Percentiles rank a stretch among this genome's conserved stretches.
These are phyloP conservation scores for Mitragyna speciosa DNA, from an alignment of 257 asterid species.

Conservation along the genomic window DNA sequence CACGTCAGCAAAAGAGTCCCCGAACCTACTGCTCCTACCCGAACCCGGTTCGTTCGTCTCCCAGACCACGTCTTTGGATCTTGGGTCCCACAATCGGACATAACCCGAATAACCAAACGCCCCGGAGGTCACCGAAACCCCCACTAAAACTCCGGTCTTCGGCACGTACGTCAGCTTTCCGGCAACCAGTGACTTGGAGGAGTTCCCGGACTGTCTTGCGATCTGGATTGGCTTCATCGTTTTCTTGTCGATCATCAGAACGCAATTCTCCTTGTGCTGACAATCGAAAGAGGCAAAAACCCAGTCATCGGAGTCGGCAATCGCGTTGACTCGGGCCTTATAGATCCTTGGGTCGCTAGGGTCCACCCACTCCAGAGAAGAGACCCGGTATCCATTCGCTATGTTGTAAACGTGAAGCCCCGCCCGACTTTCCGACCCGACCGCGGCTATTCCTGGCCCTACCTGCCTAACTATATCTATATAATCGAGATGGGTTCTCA, in stretches of 20 bases:
- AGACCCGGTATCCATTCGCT: slow-evolving; percentile 67
- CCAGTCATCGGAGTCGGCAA: slow-evolving; percentile 51
- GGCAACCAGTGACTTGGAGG: slow-evolving; percentile 64
- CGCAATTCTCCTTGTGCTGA: slow-evolving; percentile 77
- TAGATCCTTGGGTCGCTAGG: slow-evolving; percentile 79
- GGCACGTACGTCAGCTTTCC: slow-evolving; percentile 58
- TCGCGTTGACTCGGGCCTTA: slow-evolving; percentile 74
- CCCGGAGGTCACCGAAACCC: slow-evolving; percentile 71
- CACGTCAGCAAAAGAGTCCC: slow-evolving; percentile 82
- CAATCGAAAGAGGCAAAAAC: slow-evolving; percentile 76
- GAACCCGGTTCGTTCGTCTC: slow-evolving; percentile 93
- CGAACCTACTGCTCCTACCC: slow-evolving; percentile 86
- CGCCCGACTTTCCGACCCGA: slow-evolving; percentile 55
- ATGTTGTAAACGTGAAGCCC: slow-evolving; percentile 74
- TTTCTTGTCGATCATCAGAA: slow-evolving; percentile 64
- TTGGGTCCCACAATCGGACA: slow-evolving; percentile 79
- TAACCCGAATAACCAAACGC: slow-evolving; percentile 92
- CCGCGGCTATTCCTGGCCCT: slow-evolving; percentile 55
- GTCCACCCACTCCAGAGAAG: slow-evolving; percentile 79
- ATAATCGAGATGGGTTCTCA: slow-evolving; percentile 75
- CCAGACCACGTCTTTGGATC: slow-evolving; percentile 73
- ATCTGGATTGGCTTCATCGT: slow-evolving; percentile 59
- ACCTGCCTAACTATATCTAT: slow-evolving; percentile 48
- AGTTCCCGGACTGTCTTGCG: slow-evolving; percentile 70
- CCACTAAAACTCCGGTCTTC: slow-evolving; percentile 47